A percentile compares a stretch with the other conserved stretches of the same genome.
These are phyloP conservation scores for Aspergillus carlsbadensis DNA, from an alignment of 495 filamentous ascomycete genomes.

Conservation along the genomic window DNA sequence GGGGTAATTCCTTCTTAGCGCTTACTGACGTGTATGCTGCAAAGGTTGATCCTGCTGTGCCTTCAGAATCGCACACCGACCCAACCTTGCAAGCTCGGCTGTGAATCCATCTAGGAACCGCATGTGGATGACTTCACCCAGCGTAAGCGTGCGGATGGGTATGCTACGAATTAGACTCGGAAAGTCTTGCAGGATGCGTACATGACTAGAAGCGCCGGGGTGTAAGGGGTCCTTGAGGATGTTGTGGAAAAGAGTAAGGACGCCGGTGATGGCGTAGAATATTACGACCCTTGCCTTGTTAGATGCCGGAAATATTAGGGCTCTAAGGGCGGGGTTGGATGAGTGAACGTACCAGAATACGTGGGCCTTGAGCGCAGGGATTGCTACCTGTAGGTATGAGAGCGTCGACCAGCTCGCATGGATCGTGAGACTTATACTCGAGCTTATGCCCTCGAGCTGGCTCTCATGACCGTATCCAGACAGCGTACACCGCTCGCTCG, in stretches of 20 bases:
- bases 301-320: background rate
- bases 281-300: constrained; percentile 13
- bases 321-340: background rate
- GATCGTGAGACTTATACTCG: constrained; percentile 15
- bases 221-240: constrained; percentile 9
- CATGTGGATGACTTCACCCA: background rate
- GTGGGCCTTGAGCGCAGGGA: constrained; percentile 15
- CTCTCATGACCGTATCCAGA: background rate
- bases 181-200: background rate
- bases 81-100: background rate
- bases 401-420: constrained; percentile 20
- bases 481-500: constrained; percentile 24
- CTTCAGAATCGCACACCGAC: background rate
- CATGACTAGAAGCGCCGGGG: background rate
- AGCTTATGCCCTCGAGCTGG: constrained; percentile 11
- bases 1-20: too few species aligned
- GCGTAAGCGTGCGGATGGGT: background rate
- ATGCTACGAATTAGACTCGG: background rate
- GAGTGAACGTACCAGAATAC: constrained; percentile 25
- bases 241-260: constrained; percentile 20
- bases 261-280: constrained; percentile 21
- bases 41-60: too few species aligned
- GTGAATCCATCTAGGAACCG: background rate
- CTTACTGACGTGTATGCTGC: too few species aligned
- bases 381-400: constrained; percentile 10